Base-by-base conservation (phyloP, 2,329 filamentous ascomycete genomes). In the Colletotrichum sp. region DNA sequence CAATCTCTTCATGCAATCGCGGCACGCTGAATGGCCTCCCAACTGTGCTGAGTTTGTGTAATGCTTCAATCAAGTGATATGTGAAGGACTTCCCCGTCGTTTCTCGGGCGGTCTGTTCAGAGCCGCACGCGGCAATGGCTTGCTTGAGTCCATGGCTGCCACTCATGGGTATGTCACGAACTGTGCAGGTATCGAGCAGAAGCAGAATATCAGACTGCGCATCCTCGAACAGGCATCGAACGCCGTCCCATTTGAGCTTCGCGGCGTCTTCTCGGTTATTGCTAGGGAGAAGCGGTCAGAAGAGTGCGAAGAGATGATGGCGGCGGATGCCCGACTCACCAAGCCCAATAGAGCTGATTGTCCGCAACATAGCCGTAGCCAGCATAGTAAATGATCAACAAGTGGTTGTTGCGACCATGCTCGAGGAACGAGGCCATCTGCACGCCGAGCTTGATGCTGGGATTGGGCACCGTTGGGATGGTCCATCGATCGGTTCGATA, bases 351-450 rank as follows among this genome's bases (percentile, higher is more conserved):
- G 30, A 93, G 85, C 82, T 93, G 90, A 79, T 89, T 89, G 81
- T 93, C 90, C 13, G 86, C 79, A 52, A 90, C 85, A 79, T 89
- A 92, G 78, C 91, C 90, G 80, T 92, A 86, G 34, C 92, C 92
- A 77, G 90, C 90, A 81, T 93, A 93, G 81, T 93, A 93, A 77
- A 93, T 88, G 76, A 93, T 91, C 77, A 93, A 83, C 26, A 93
- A 87, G 79, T 93, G 91, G 78, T 92, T 90, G 36, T 89, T 87
- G 49, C 87, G 84, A 32, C 90, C 89, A 66, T 89, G 86, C 78
- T 93, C 90, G 62, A 93, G 87, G 77, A 93, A 92, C 2, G 89
- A 88, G 30, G 89, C 87, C 83, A 93, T 89, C 78, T 90, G 89
- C 72, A 91, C 87, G n/a, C 89, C 89, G 21, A 93, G 87, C 82